A percentile compares a stretch with the other conserved stretches of the same genome.
Conservation (phyloP, 75 land plant species). For the Cunninghamia lanceolata region DNA sequence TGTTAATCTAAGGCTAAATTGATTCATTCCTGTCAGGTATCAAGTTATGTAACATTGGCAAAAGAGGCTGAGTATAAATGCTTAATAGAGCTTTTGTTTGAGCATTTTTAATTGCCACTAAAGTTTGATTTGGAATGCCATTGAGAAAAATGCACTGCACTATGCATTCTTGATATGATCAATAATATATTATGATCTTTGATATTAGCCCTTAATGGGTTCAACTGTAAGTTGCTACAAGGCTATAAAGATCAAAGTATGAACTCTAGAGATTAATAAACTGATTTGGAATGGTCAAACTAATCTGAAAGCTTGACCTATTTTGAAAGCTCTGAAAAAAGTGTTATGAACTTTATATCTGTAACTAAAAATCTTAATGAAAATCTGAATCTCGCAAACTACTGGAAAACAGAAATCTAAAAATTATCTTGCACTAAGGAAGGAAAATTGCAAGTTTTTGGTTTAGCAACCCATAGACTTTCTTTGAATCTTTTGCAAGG, state of each 20-base stretch:
- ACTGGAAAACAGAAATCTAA: not conserved
- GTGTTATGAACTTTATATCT: too few species aligned
- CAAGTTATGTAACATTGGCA: not conserved
- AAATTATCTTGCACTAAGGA: not conserved
- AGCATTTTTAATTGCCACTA: not conserved
- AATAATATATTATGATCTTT: too few species aligned
- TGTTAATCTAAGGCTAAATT: not conserved
- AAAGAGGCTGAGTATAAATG: not conserved
- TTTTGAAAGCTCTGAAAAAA: too few species aligned
- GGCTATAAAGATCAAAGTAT: not conserved
- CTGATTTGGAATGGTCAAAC: too few species aligned
- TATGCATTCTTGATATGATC: too few species aligned
- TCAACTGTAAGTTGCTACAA: not conserved
- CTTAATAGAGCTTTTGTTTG: not conserved
- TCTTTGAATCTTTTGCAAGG: too few species aligned
- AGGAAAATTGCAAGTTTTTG: too few species aligned
- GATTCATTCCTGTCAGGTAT: not conserved
- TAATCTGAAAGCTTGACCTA: too few species aligned
- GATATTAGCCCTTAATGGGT: not conserved
- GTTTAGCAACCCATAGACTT: too few species aligned
- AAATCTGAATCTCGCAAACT: not conserved
- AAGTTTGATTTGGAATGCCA: not conserved
- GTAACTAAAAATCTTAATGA: too few species aligned
- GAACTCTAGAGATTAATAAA: too few species aligned
- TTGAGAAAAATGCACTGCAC: too few species aligned